Percentiles rank a stretch among this genome's conserved stretches.
Evolutionary conservation across 2,329 filamentous ascomycete species (phyloP).

Genomic region (Ascochyta viciae-villosae): DNA sequence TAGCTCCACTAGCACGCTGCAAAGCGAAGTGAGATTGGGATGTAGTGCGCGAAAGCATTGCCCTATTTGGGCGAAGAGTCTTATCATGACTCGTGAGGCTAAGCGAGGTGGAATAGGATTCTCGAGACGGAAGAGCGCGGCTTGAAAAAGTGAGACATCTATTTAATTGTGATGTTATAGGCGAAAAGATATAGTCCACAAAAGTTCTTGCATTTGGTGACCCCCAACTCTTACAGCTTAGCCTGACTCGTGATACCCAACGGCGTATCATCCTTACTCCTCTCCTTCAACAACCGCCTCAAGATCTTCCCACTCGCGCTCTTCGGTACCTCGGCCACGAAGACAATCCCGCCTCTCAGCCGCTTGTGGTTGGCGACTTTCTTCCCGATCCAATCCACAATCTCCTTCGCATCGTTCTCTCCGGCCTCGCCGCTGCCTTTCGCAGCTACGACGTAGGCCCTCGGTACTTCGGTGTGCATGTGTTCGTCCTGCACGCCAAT

Average conservation of each 20-base stretch:
- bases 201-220: neutral
- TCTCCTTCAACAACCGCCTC: conserved; percentile 38
- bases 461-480: conserved; percentile 37
- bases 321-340: conserved; percentile 57
- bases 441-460: conserved; percentile 38
- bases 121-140: neutral
- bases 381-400: conserved; percentile 29
- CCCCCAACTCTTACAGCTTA: conserved; percentile 17
- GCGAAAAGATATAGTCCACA: neutral
- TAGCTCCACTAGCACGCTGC: neutral
- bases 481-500: conserved; percentile 36
- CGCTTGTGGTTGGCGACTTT: conserved; percentile 41
- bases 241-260: conserved; percentile 23
- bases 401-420: conserved; percentile 21
- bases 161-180: neutral
- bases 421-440: conserved; percentile 13
- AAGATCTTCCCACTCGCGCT: conserved; percentile 57
- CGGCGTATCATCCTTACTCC: conserved; percentile 23
- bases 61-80: neutral
- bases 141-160: neutral
- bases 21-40: neutral
- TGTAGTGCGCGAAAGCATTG: neutral
- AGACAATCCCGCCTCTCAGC: conserved; percentile 47
- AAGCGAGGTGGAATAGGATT: neutral
- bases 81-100: neutral